Base-by-base conservation (phyloP, 176 grass and related monocot species). In the Juncus effusus region DNA sequence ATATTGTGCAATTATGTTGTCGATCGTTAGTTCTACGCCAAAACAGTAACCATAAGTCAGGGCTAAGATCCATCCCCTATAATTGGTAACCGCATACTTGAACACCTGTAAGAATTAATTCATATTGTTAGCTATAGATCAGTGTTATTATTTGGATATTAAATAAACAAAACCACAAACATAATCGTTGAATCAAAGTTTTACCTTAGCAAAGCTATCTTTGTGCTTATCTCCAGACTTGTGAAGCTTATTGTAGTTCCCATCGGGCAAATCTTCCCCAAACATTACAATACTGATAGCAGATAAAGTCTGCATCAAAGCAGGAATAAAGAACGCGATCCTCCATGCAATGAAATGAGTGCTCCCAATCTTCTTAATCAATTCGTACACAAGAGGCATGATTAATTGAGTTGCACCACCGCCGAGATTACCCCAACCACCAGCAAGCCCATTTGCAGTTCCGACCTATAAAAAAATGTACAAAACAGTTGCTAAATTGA, bases 1-100 rank as follows among this genome's bases (percentile, higher is more conserved):
- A 74, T 96, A 96, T 70, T 96, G 87, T 36, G 87, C 87, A 3
- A 96, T 69, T 77, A 96, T 91, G 82, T 96, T 96, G 79, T 96
- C 87, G 37, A 96, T 74, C 60, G 92, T 79, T 36, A 96, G 80
- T 76, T 96, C 92, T 19, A 91, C 84, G 51, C 92, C 92, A 44
- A 96, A 96, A 82, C 79, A 83, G 76, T 96, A 96, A 59, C 92
- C 92, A 55, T 96, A 96, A 13, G 92, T 91, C 62, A 91, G 77
- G 14, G 87, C 84, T 49, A 88, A 65, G 56, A 91, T 83, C 92
- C 92, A 96, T 13, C 74, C 84, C 42, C 92, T 74, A 70, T 96
- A 91, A 72, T 86, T 96, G 39, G 66, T 75, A 7, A 79, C 81
- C 7, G 84, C 92, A 68, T 88, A 67, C 74, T 75, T 76, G 38